These are phyloP conservation scores for Fennellomyces sp. DNA, from an alignment of 371 early-diverging fungal species.

Conservation along the genomic window DNA sequence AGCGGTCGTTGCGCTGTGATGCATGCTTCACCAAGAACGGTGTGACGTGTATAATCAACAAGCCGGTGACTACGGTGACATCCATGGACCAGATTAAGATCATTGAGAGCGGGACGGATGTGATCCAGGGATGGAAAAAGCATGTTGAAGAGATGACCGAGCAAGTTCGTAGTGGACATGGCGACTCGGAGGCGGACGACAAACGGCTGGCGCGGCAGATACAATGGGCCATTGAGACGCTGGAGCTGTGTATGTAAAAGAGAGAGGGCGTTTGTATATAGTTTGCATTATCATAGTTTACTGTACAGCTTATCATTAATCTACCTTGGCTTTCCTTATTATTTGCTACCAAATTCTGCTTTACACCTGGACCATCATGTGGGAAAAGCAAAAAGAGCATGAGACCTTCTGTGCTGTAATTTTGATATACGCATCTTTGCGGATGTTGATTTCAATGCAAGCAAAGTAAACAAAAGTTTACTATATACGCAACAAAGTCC, in stretches of 20 bases:
- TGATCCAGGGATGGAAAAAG: not conserved
- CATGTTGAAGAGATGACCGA: slow-evolving; percentile 13
- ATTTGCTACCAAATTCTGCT: not conserved
- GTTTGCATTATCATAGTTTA: too few species aligned
- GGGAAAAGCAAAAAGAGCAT: not conserved
- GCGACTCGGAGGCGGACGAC: too few species aligned
- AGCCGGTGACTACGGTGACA: not conserved
- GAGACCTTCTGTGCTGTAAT: slow-evolving; percentile 5
- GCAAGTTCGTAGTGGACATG: not conserved
- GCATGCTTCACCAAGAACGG: not conserved
- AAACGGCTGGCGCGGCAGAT: not conserved
- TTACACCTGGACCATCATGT: slow-evolving; percentile 1
- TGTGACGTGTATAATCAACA: not conserved
- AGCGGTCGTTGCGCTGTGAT: slow-evolving; percentile 14
- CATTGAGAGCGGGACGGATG: not conserved
- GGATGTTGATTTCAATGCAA: not conserved
- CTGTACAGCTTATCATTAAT: not conserved
- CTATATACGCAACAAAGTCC: not conserved
- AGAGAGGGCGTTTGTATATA: too few species aligned
- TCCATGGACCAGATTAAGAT: not conserved
- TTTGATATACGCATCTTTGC: not conserved
- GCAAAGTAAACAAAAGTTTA: not conserved
- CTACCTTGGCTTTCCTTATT: not conserved
- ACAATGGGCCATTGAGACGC: not conserved
- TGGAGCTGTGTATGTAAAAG: too few species aligned